A percentile compares a stretch with the other conserved stretches of the same genome.
Conservation (phyloP, 2,329 filamentous ascomycete genomes). For the Periconia sp. region DNA sequence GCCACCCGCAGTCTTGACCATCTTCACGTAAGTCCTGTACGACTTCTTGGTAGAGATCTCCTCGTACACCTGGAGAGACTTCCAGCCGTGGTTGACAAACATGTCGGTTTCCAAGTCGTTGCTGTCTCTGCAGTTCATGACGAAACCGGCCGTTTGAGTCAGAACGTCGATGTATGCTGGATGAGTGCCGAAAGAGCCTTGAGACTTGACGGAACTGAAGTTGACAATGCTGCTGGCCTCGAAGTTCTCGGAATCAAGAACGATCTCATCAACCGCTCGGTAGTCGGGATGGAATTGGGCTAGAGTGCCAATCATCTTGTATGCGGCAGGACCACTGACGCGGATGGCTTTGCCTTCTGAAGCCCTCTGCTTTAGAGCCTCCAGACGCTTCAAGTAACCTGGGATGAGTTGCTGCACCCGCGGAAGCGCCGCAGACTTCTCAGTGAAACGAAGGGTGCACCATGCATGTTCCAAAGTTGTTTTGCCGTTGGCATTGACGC, state of each 20-base stretch:
- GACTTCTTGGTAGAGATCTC: slow-evolving; percentile 5
- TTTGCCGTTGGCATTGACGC: too few species aligned
- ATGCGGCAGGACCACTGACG: slow-evolving; percentile 10
- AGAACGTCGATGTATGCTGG: slow-evolving; percentile 14
- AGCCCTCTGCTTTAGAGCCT: too few species aligned
- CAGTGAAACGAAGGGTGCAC: too few species aligned
- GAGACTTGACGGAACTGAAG: slow-evolving; percentile 9
- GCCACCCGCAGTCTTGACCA: slow-evolving; percentile 5
- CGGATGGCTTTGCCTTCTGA: slow-evolving; percentile 1
- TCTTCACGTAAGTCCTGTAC: slow-evolving; percentile 12
- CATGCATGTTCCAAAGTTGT: too few species aligned
- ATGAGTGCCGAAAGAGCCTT: slow-evolving; percentile 8
- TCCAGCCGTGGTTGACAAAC: slow-evolving; percentile 24
- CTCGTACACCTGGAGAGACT: slow-evolving; percentile 12
- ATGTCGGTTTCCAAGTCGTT: slow-evolving; percentile 11
- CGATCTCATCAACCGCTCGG: slow-evolving; percentile 14
- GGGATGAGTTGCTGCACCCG: too few species aligned
- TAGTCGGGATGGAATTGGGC: slow-evolving; percentile 16
- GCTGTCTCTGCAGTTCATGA: slow-evolving; percentile 21
- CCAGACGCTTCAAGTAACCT: too few species aligned
- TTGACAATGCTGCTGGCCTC: slow-evolving; percentile 13
- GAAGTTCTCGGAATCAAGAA: slow-evolving; percentile 15
- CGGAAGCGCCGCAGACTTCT: too few species aligned
- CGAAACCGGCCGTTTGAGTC: slow-evolving; percentile 17
- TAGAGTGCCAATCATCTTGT: slow-evolving; percentile 7